Evolutionary conservation across 1,284 basidiomycete genomes (phyloP).

Genomic region (Stygiomarasmius scandens): DNA sequence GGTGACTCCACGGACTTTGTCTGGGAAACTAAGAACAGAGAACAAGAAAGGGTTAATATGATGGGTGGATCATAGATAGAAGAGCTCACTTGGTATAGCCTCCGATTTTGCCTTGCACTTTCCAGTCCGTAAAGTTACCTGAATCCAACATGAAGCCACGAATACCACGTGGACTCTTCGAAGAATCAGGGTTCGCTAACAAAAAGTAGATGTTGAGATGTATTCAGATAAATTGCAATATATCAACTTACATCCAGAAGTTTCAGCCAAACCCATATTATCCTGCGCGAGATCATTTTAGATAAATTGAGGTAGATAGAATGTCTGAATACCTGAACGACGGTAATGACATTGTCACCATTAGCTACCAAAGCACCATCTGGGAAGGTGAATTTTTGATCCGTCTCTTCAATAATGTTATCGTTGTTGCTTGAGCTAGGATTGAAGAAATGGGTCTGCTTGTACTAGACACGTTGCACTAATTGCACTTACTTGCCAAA

Average conservation of each 20-base stretch:
- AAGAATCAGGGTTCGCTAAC: slow-evolving; percentile 33
- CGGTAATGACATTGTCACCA: slow-evolving; percentile 73
- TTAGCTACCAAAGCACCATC: slow-evolving; percentile 47
- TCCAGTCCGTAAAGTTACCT: slow-evolving; percentile 71
- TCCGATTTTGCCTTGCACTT: slow-evolving; percentile 79
- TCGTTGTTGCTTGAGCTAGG: slow-evolving; percentile 64
- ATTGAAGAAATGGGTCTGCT: neutral
- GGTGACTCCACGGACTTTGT: slow-evolving; percentile 53
- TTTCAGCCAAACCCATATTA: slow-evolving; percentile 78
- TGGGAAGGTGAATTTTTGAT: slow-evolving; percentile 67
- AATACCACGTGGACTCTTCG: slow-evolving; percentile 76
- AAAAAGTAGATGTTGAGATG: neutral
- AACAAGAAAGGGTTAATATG: slow-evolving; percentile 4
- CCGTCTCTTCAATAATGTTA: slow-evolving; percentile 61
- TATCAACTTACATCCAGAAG: slow-evolving; percentile 49
- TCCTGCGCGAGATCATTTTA: slow-evolving; percentile 50
- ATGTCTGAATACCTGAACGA: slow-evolving; percentile 57
- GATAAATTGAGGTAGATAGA: neutral
- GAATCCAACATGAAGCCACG: slow-evolving; percentile 69
- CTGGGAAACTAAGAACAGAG: slow-evolving; percentile 52
- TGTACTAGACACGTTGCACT: neutral
- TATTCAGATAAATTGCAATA: no score
- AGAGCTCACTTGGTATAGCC: slow-evolving; percentile 66
- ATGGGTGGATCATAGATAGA: neutral
- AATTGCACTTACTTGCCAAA: slow-evolving; percentile 62